phyloP scores from a whole-genome alignment of 768 basidiomycete genomes.

The Suillus clintonianus region DNA sequence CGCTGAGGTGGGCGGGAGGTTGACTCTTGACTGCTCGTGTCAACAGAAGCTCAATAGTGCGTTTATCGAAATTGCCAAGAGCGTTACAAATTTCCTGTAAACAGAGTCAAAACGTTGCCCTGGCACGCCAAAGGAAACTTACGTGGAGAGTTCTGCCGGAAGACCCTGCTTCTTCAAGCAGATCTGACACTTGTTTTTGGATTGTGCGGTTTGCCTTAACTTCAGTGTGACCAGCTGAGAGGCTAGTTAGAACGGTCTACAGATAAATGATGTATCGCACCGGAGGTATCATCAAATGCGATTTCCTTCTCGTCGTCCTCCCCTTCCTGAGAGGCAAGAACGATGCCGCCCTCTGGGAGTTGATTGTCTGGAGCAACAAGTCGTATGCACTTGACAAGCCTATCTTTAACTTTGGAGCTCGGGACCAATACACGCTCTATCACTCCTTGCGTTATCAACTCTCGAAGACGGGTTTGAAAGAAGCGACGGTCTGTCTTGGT shows the following conservation, averaged over 20 bases:
- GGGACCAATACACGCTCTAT: conserved; percentile 78
- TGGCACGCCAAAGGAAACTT: conserved; percentile 9
- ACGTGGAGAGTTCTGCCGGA: conserved; percentile 76
- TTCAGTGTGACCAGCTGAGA: conserved; percentile 37
- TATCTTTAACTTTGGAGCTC: conserved; percentile 48
- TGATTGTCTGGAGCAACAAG: conserved; percentile 48
- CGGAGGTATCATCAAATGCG: conserved; percentile 32
- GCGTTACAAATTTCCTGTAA: conserved; percentile 61
- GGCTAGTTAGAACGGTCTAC: not conserved
- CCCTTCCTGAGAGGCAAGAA: conserved; percentile 32
- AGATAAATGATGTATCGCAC: conserved; percentile 23
- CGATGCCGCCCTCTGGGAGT: conserved; percentile 36
- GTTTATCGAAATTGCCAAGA: conserved; percentile 73
- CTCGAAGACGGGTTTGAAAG: conserved; percentile 73
- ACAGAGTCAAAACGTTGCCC: conserved; percentile 7
- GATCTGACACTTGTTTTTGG: conserved; percentile 77
- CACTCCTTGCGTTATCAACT: conserved; percentile 69
- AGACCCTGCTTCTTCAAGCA: conserved; percentile 67
- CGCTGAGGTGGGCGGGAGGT: conserved; percentile 71
- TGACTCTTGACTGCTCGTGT: conserved; percentile 62
- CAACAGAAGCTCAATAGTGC: conserved; percentile 82
- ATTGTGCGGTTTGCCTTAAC: conserved; percentile 66
- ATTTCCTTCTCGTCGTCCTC: conserved; percentile 43
- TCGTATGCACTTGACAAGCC: conserved; percentile 65
- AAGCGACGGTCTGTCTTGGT: conserved; percentile 81